phyloP scores from a whole-genome alignment of 2,329 filamentous ascomycete species.

The Arthrobotrys musiformis region DNA sequence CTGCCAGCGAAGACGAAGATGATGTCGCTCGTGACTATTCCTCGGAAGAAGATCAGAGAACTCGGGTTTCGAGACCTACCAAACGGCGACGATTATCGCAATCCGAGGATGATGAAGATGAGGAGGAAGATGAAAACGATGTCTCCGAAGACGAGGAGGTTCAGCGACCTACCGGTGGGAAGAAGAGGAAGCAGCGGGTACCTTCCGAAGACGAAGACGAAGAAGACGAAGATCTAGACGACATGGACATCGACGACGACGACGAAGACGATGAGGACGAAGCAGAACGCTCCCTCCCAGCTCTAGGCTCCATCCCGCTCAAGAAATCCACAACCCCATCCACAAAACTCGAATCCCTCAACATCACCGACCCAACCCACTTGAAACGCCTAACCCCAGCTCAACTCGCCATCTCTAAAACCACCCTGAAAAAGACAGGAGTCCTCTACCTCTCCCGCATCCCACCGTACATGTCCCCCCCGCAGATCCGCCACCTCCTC shows the following conservation, averaged over 20 bases:
- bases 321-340: constrained; percentile 59
- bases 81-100: constrained; percentile 49
- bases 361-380: constrained; percentile 63
- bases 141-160: constrained; percentile 48
- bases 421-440: constrained; percentile 76
- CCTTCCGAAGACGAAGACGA: constrained; percentile 57
- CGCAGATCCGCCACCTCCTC: constrained; percentile 78
- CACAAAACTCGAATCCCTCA: constrained; percentile 64
- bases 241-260: constrained; percentile 51
- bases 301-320: constrained; percentile 57
- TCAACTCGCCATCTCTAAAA: constrained; percentile 74
- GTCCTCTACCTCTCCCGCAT: constrained; percentile 85
- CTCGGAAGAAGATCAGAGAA: constrained; percentile 38
- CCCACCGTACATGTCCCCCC: constrained; percentile 88
- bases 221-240: constrained; percentile 57
- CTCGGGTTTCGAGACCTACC: constrained; percentile 36
- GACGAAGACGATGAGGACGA: constrained; percentile 56
- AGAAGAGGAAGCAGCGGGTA: constrained; percentile 19
- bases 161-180: constrained; percentile 38
- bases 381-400: constrained; percentile 71
- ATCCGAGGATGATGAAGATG: constrained; percentile 43
- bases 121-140: constrained; percentile 24
- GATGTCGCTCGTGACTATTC: constrained; percentile 22
- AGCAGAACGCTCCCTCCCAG: constrained; percentile 58
- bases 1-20: constrained; percentile 35